Evolutionary conservation across 2,329 filamentous ascomycete genomes (phyloP), one percentile per base, ranked within the genome.

Genomic region (Zopfia rhizophila): DNA sequence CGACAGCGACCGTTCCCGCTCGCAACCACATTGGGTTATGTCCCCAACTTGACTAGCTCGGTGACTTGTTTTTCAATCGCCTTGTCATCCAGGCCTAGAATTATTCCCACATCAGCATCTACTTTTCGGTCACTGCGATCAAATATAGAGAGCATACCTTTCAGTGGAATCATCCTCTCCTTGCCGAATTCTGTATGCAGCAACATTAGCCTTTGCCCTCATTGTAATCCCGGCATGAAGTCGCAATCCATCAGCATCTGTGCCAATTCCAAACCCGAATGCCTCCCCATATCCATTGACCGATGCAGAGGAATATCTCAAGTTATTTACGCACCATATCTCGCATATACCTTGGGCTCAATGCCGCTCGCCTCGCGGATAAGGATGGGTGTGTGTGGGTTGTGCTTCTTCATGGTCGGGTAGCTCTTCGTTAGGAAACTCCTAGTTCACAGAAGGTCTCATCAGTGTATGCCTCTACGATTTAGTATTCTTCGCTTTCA

Each of bases 331-430:
- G 66, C 75, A 96, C 91, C 93, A 72, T 95, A 99, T 86, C 94
- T 83, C 61, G 93, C 92, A 75, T 88, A 97, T 55, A 99, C 85
- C 74, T 85, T 88, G 56, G 94, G 93, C 71, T 89, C 79, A 42
- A 90, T 90, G 67, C 90, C 91, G 61, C 84, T 79, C 40, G 93
- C 94, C 80, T 97, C 94, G 70, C 94, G 90, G 68, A 99, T 86
- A 80, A 99, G 81, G 75, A 99, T 97, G 42, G 94, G 94, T 36
- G 84, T 92, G 75, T 89, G 80, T 45, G 94, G 94, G 80, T 99
- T 99, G 82, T 93, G 90, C 82, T 96, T 95, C 86, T 99, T 99
- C 93, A 99, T 97, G 50, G 90, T 94, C 33, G 94, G 94, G 76
- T 99, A 99, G 59, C 91, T 87, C 72, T 90, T 86, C 57, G 87